phyloP scores from a whole-genome alignment of 2,329 filamentous ascomycete genomes.

The Neonectria sp. region DNA sequence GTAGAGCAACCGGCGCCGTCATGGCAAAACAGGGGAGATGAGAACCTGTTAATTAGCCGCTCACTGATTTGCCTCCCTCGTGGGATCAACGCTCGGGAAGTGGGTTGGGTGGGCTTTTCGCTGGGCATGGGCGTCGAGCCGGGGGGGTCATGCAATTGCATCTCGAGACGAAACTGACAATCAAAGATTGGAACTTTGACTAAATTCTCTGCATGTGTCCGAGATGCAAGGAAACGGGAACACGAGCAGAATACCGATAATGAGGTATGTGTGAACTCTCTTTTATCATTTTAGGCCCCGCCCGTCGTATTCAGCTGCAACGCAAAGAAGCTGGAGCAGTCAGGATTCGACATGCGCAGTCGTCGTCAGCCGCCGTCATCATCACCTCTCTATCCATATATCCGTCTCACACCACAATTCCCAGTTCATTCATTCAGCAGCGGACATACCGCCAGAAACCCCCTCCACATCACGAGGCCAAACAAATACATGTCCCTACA shows the following conservation, averaged over 20 bases:
- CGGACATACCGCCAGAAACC: slow-evolving; percentile 4
- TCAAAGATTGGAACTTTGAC: neutral
- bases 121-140: slow-evolving; percentile 4
- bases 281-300: neutral
- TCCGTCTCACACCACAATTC: slow-evolving; percentile 14
- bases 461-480: neutral
- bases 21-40: neutral
- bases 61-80: slow-evolving; percentile 15
- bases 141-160: slow-evolving; percentile 4
- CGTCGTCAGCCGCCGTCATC: slow-evolving; percentile 23
- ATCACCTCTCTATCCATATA: slow-evolving; percentile 12
- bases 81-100: slow-evolving; percentile 24
- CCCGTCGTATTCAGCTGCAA: neutral
- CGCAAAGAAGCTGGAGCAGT: neutral
- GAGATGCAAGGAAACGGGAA: neutral
- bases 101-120: slow-evolving; percentile 4
- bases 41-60: slow-evolving; percentile 8
- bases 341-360: slow-evolving; percentile 16
- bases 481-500: slow-evolving; percentile 15
- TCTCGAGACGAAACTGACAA: slow-evolving; percentile 22
- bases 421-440: slow-evolving; percentile 10
- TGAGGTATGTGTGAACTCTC: neutral
- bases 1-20: neutral
- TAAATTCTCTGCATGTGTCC: neutral
- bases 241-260: neutral